phyloP scores from a whole-genome alignment of 2,329 filamentous ascomycete genomes.

The Aureobasidium pullulans region DNA sequence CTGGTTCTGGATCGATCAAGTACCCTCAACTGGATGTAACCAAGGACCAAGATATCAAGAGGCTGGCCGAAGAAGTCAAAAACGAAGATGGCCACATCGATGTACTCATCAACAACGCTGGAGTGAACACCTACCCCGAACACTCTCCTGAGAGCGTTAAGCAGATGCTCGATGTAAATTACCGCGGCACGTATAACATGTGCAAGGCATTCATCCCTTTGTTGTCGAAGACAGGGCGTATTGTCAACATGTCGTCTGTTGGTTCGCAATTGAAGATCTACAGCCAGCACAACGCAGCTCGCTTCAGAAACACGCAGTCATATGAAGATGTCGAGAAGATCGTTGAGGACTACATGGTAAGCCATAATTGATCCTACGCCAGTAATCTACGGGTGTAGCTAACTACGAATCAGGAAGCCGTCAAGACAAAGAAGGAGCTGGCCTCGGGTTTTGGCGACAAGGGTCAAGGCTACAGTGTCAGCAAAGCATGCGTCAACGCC shows the following conservation, averaged over 20 bases:
- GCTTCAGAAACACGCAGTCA: conserved; percentile 20
- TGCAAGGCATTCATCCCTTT: conserved; percentile 27
- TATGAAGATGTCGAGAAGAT: conserved; percentile 24
- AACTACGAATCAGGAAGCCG: conserved; percentile 15
- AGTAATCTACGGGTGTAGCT: neutral
- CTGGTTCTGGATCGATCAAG: conserved; percentile 16
- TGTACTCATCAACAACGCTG: conserved; percentile 33
- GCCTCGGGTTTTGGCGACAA: conserved; percentile 23
- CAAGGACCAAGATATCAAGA: conserved; percentile 21
- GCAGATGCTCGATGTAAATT: conserved; percentile 30
- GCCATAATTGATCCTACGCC: neutral
- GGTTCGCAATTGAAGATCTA: conserved; percentile 27
- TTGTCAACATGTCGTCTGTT: conserved; percentile 31
- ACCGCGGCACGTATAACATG: conserved; percentile 30
- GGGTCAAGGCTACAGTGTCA: conserved; percentile 26
- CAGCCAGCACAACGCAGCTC: conserved; percentile 19
- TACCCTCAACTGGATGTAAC: conserved; percentile 29
- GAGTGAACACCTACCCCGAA: conserved; percentile 25
- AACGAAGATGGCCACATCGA: conserved; percentile 19
- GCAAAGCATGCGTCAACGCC: conserved; percentile 30
- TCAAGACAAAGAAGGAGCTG: conserved; percentile 19
- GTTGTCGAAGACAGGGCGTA: conserved; percentile 23
- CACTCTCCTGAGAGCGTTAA: conserved; percentile 24
- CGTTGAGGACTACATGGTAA: conserved; percentile 25
- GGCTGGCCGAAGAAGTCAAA: conserved; percentile 23